Base-by-base conservation (phyloP, 2,329 filamentous ascomycete genomes). In the Orbilia ellipsospora region DNA sequence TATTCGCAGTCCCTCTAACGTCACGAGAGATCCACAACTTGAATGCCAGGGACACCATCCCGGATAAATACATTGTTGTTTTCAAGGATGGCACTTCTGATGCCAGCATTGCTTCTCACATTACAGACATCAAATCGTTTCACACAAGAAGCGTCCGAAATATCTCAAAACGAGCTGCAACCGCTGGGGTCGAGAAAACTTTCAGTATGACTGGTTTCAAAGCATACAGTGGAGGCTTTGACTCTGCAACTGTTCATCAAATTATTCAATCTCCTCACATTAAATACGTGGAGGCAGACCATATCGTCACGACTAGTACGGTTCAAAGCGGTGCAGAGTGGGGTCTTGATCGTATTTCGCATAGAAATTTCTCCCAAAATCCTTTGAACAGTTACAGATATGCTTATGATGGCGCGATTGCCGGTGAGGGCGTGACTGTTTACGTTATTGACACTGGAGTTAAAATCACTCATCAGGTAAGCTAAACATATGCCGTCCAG, bases 361-460 rank as follows among this genome's bases (percentile, higher is more conserved):
- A 81, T 44, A 75, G 73, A n/a, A n/a, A n/a, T n/a, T n/a, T n/a
- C n/a, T 57, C 67, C 1, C 54, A 56, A 1, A 64, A 65, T 1
- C 4, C 18, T 28, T 31, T 7, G 7, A 31, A 7, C 4, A 26
- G 64, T 1, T 56, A 66, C 16, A 79, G 56, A 36, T 82, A 82
- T 77, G 59, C 78, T 51, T 82, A 81, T 54, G 80, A 83, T 48
- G 66, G 54, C 5, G n/a, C 45, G 15, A 67, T 72, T 12, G 80
- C 80, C 7, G 84, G 83, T 7, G 79, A 80, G 51, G 83, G 82
- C 4, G 83, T 83, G 6, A 85, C 82, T 45, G 81, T 82, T 16
- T 86, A 86, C 75, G 80, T 86, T 50, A 82, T 86, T 52, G 85
- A 86, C 77, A 84, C 84, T 4, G 85, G 85, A 4, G 83, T 81